Evolutionary conservation across 2,329 filamentous ascomycete genomes (phyloP).

Genomic region (Botrytis porri): DNA sequence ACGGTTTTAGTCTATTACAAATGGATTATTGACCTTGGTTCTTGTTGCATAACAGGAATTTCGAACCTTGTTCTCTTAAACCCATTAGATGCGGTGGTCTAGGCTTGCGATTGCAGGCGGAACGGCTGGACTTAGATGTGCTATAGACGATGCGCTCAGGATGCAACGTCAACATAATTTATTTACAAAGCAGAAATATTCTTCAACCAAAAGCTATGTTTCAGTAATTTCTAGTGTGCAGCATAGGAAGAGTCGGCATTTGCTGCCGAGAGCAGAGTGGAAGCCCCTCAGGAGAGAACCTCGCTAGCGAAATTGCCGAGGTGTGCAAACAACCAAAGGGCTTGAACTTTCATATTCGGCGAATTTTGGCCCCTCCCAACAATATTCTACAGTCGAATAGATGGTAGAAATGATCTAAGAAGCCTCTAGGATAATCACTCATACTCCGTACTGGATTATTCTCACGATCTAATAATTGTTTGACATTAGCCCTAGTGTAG

Average conservation of each 20-base stretch:
- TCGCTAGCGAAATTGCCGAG: neutral
- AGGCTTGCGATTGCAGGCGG: conserved; percentile 28
- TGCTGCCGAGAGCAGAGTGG: neutral
- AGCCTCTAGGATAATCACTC: neutral
- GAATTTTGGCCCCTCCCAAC: neutral
- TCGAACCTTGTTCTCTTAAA: neutral
- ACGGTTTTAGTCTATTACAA: too few species aligned
- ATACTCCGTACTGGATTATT: neutral
- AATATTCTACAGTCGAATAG: too few species aligned
- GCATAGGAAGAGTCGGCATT: neutral
- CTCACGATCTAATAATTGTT: neutral
- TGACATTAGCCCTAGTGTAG: neutral
- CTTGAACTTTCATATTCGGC: neutral
- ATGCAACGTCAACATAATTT: conserved; percentile 34
- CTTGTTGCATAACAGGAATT: too few species aligned
- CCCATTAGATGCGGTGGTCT: neutral
- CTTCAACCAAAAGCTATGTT: too few species aligned
- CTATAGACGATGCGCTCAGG: conserved; percentile 33
- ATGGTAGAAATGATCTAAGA: neutral
- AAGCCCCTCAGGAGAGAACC: neutral
- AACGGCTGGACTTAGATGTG: conserved; percentile 32
- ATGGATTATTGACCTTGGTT: too few species aligned
- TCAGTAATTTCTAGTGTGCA: neutral
- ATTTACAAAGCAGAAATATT: conserved; percentile 36
- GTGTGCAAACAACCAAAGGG: neutral